These are phyloP conservation scores for Claviceps maximensis DNA, from an alignment of 2,329 filamentous ascomycete genomes.

Conservation along the genomic window DNA sequence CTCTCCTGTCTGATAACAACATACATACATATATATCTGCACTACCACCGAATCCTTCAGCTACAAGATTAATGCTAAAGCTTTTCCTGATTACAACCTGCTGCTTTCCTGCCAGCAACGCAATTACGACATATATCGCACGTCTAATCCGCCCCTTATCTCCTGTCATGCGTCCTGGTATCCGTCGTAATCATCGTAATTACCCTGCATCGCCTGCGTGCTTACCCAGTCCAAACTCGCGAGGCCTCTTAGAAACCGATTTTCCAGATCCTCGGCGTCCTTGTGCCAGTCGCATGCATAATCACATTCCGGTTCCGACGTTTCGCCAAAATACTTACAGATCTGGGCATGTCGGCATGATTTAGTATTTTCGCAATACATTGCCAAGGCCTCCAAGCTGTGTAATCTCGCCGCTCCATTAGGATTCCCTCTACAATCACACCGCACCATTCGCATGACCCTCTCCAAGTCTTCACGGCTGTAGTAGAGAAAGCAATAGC, in stretches of 20 bases:
- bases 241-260: slow-evolving; percentile 41
- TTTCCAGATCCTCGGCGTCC: slow-evolving; percentile 44
- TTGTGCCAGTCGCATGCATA: slow-evolving; percentile 73
- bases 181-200: slow-evolving; percentile 42
- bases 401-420: slow-evolving; percentile 40
- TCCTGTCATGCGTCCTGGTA: slow-evolving; percentile 32
- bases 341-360: slow-evolving; percentile 66
- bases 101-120: not conserved
- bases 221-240: slow-evolving; percentile 50
- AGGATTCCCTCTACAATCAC: slow-evolving; percentile 26
- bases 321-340: slow-evolving; percentile 65
- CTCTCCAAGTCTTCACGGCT: slow-evolving; percentile 75
- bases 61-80: not conserved
- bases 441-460: slow-evolving; percentile 43
- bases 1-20: no score
- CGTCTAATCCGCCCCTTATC: no score
- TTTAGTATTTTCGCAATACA: slow-evolving; percentile 67
- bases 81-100: not conserved
- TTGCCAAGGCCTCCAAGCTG: slow-evolving; percentile 55
- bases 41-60: not conserved
- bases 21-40: not conserved
- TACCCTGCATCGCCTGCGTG: slow-evolving; percentile 46
- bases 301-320: slow-evolving; percentile 44
- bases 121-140: not conserved
- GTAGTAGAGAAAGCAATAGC: slow-evolving; percentile 83